These are phyloP conservation scores for Hibiscus mutabilis DNA, from an alignment of 345 rosid genomes.

Conservation along the genomic window DNA sequence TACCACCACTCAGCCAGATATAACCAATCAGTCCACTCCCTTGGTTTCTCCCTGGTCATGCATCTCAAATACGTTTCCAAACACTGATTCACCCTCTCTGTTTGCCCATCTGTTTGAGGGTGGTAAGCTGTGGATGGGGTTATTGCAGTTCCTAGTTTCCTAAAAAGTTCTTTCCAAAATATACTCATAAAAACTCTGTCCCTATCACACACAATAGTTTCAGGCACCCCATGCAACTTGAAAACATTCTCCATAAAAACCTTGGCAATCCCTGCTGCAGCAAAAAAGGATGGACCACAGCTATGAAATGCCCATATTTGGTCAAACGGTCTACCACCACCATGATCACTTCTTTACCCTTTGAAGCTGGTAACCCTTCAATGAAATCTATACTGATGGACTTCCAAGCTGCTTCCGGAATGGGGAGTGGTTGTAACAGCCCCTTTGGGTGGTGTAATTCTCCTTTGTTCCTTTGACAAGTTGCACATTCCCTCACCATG, in stretches of 20 bases:
- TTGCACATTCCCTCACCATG: not conserved
- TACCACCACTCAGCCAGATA: not conserved
- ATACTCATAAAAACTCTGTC: not conserved
- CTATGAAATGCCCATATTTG: no score
- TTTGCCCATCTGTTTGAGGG: not conserved
- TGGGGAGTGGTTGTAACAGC: not conserved
- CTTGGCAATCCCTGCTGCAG: not conserved
- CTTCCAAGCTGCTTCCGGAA: not conserved
- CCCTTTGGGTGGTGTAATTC: not conserved
- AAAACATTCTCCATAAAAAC: not conserved
- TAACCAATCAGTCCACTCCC: not conserved
- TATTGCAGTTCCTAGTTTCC: no score
- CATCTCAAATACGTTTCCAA: not conserved
- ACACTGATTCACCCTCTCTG: not conserved
- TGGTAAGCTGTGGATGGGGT: not conserved
- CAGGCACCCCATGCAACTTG: not conserved
- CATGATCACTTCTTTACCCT: not conserved
- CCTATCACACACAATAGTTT: no score
- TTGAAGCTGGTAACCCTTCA: not conserved
- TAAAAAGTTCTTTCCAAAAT: not conserved
- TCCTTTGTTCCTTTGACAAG: not conserved
- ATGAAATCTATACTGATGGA: no score
- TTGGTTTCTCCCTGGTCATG: not conserved
- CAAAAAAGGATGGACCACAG: not conserved
- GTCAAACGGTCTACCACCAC: not conserved